Evolutionary conservation across 257 asterid species (phyloP).

Genomic region (Nicotiana knightiana): DNA sequence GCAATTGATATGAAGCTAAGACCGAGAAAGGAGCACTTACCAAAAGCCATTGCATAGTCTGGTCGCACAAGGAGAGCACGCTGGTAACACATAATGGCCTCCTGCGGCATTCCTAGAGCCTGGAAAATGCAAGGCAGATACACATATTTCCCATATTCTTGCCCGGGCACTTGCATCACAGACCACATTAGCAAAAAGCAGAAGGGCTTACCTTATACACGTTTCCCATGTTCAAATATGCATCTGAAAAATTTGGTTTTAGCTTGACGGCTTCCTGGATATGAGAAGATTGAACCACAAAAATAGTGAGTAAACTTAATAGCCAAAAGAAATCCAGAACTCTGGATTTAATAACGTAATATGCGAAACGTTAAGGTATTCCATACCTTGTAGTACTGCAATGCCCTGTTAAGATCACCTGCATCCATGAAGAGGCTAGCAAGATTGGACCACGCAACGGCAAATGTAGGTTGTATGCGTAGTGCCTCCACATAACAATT

Average conservation of each 20-base stretch:
- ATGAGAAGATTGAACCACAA: slow-evolving; percentile 15
- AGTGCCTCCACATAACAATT: slow-evolving; percentile 91
- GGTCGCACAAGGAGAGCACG: slow-evolving; percentile 90
- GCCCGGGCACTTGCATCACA: slow-evolving; percentile 43
- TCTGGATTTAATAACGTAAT: not conserved
- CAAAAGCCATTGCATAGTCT: slow-evolving; percentile 91
- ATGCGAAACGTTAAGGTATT: not conserved
- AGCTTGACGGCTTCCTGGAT: slow-evolving; percentile 94
- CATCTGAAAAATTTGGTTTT: slow-evolving; percentile 89
- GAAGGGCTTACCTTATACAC: slow-evolving; percentile 81
- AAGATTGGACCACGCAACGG: slow-evolving; percentile 99
- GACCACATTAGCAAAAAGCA: slow-evolving; percentile 38
- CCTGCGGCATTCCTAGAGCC: slow-evolving; percentile 96
- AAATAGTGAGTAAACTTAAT: slow-evolving; percentile 9
- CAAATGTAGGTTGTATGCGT: slow-evolving; percentile 87
- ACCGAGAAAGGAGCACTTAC: slow-evolving; percentile 40
- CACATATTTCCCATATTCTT: slow-evolving; percentile 42
- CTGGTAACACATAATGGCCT: slow-evolving; percentile 86
- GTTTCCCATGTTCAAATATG: slow-evolving; percentile 90
- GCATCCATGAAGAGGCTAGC: slow-evolving; percentile 98
- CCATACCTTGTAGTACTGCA: slow-evolving; percentile 89
- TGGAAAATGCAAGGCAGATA: slow-evolving; percentile 54
- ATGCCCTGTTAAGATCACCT: slow-evolving; percentile 87
- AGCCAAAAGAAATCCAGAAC: not conserved
- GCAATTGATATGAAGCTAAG: not conserved